These are phyloP conservation scores for Effrenium voratum DNA, from an alignment of 73 alveolate species.

Conservation along the genomic window DNA sequence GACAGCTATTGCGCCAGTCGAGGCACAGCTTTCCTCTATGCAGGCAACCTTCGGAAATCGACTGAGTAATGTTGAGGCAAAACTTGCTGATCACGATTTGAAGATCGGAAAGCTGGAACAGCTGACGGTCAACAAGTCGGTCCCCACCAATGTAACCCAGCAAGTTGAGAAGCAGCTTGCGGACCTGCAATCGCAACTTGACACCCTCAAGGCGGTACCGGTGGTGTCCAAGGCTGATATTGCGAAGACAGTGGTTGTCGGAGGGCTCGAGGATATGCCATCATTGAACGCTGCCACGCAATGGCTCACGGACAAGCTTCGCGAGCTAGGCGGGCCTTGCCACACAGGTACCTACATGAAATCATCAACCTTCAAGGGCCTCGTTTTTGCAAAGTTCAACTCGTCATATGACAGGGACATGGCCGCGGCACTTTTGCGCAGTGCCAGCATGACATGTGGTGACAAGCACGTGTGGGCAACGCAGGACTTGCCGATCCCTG, in stretches of 20 bases:
- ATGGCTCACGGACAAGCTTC: not conserved
- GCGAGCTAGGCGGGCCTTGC: not conserved
- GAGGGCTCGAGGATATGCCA: not conserved
- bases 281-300: not conserved
- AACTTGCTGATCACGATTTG: not conserved
- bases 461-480: slow-evolving; percentile 25
- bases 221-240: not conserved
- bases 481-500: not conserved
- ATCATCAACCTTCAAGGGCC: not conserved
- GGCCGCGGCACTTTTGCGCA: not conserved
- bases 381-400: not conserved
- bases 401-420: not conserved
- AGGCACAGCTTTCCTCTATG: not conserved
- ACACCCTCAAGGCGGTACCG: not conserved
- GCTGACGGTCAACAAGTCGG: not conserved
- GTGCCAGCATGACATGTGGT: not conserved
- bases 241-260: not conserved
- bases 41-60: not conserved
- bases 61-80: not conserved
- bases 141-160: not conserved
- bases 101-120: not conserved
- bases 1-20: not conserved
- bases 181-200: not conserved
- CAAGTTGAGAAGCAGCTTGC: not conserved
- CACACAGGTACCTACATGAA: slow-evolving; percentile 13